Evolutionary conservation across 2,329 filamentous ascomycete genomes (phyloP).

Genomic region (Fusarium acutatum): DNA sequence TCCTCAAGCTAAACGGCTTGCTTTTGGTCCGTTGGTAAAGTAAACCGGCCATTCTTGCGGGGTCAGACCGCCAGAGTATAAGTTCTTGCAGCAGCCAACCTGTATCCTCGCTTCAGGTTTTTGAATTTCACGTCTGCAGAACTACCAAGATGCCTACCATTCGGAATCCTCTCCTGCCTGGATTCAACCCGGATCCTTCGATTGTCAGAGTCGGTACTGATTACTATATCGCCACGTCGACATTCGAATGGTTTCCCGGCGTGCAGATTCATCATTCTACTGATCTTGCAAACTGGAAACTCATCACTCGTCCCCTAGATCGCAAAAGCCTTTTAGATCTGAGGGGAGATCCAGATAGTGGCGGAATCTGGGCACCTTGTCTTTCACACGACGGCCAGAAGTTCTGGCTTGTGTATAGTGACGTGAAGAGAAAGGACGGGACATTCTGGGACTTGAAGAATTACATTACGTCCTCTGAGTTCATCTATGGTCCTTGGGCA

Average conservation of each 20-base stretch:
- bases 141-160: constrained; percentile 52
- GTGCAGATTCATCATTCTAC: constrained; percentile 63
- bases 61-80: neutral
- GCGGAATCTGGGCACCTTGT: constrained; percentile 70
- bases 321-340: constrained; percentile 62
- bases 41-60: neutral
- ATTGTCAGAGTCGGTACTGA: constrained; percentile 59
- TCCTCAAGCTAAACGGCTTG: neutral
- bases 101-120: neutral
- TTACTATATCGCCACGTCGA: constrained; percentile 64
- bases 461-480: constrained; percentile 59
- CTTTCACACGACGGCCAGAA: constrained; percentile 65
- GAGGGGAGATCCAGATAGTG: constrained; percentile 66
- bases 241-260: constrained; percentile 63
- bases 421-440: constrained; percentile 72
- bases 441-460: constrained; percentile 68
- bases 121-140: neutral
- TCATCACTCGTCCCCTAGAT: constrained; percentile 55
- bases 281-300: constrained; percentile 61
- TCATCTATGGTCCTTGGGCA: constrained; percentile 66
- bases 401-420: constrained; percentile 71
- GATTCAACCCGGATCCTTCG: constrained; percentile 65
- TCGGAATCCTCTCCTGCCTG: constrained; percentile 62
- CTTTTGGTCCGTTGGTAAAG: neutral
- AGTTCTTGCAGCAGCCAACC: neutral